A percentile compares a stretch with the other conserved stretches of the same genome.
Evolutionary conservation across 805 yeast genomes (phyloP).

Genomic region (Saccharomycopsis sp.): DNA sequence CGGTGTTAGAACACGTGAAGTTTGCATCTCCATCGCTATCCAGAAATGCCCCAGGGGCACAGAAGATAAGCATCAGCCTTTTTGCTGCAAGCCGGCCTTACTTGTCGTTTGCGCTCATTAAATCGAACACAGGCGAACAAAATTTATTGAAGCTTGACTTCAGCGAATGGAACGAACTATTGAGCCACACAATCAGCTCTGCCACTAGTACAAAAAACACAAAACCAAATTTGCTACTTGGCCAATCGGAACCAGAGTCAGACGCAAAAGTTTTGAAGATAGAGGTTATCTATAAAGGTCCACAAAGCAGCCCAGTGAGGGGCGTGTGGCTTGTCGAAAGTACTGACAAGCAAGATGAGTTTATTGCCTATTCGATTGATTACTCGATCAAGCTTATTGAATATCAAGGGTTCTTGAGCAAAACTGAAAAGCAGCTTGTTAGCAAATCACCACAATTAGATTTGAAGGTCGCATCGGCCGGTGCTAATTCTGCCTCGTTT

Average conservation of each 20-base stretch:
- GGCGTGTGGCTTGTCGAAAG: background rate
- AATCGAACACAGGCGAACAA: background rate
- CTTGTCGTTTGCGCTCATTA: constrained; percentile 5
- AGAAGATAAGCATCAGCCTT: constrained; percentile 1
- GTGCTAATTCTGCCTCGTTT: background rate
- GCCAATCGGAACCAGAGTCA: too few relatives aligned
- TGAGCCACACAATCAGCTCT: background rate
- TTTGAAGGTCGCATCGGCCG: background rate
- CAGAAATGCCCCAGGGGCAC: background rate
- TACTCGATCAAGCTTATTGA: background rate
- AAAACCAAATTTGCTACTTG: too few relatives aligned
- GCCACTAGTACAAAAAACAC: background rate
- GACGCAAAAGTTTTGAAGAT: background rate
- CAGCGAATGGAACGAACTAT: constrained; percentile 7
- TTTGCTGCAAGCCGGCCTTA: background rate
- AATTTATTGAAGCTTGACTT: constrained; percentile 7
- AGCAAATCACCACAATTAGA: background rate
- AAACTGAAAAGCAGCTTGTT: background rate
- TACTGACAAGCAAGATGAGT: background rate
- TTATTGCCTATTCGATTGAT: background rate
- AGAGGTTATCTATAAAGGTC: background rate
- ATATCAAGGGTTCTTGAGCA: background rate
- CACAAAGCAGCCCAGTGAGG: background rate
- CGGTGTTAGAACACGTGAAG: constrained; percentile 4
- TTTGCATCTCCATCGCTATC: background rate